Base-by-base conservation (phyloP, 1,284 basidiomycete genomes). In the Sporisorium sorghi region DNA sequence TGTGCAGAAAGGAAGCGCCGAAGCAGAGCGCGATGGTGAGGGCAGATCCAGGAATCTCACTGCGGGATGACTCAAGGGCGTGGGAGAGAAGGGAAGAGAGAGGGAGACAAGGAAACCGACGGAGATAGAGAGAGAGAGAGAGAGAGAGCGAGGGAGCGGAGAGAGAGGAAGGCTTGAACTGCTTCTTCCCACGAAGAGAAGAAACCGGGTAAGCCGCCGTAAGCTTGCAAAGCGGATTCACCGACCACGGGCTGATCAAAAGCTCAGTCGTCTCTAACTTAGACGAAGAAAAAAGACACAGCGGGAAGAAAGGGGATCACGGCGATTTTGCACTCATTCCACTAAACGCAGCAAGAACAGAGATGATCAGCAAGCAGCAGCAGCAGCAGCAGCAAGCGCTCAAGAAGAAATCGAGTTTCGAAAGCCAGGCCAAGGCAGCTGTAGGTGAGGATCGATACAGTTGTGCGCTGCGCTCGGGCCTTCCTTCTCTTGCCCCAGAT, bases 41-140 rank as follows among this genome's bases (percentile, higher is more conserved):
- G 46, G 35, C 50, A 48, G 44, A 52, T 40, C 28, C 28, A 58
- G 44, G 24, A 32, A 28, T 37, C 30, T 23, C n/a, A 32, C 56
- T 61, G 65, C 65, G 58, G 50, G 65, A 53, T 67, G 65, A 67
- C 58, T 67, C 49, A 60, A 67, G 26, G 37, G 37, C 37, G 37
- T 19, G 37, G 26, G 32, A 37, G 23, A 50, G n/a, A 28, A n/a
- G 28, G 17, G 11, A 28, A 24, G 43, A n/a, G n/a, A n/a, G n/a
- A n/a, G n/a, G n/a, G n/a, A n/a, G n/a, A n/a, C n/a, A n/a, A n/a
- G n/a, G n/a, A n/a, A n/a, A n/a, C n/a, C 23, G 43, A 28, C 26
- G 23, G 28, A 26, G 44, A 30, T 23, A 30, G 44, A 47, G n/a
- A 49, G 17, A 23, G 19, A 19, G 10, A 33, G 11, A 14, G 7